These are phyloP conservation scores for peach (Prunus persica) DNA, from an alignment of 306 rosid species.

Conservation along the genomic window Prunus_persica_NCBIv2 NC_034016.1:12519001-12519500, in stretches of 20 bases:
- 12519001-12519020: slow-evolving; percentile 53
- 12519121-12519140: slow-evolving; percentile 77
- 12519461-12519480: too few relatives aligned
- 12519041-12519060: background rate
- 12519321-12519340: slow-evolving; percentile 79
- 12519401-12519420: too few relatives aligned
- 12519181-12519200: slow-evolving; percentile 62
- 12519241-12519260: slow-evolving; percentile 72
- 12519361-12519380: slow-evolving; percentile 21
- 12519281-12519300: slow-evolving; percentile 76
- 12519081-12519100: background rate
- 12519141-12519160: slow-evolving; percentile 83
- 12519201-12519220: slow-evolving; percentile 72
- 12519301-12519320: slow-evolving; percentile 77
- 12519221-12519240: slow-evolving; percentile 63
- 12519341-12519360: slow-evolving; percentile 46
- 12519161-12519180: slow-evolving; percentile 74
- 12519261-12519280: slow-evolving; percentile 64
- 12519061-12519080: background rate
- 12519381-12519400: background rate
- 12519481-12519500: too few relatives aligned
- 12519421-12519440: too few relatives aligned
- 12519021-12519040: background rate
- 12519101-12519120: slow-evolving; percentile 56
- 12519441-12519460: too few relatives aligned